Base-by-base conservation (phyloP, 2,329 filamentous ascomycete genomes). In the Xylaria sp. region DNA sequence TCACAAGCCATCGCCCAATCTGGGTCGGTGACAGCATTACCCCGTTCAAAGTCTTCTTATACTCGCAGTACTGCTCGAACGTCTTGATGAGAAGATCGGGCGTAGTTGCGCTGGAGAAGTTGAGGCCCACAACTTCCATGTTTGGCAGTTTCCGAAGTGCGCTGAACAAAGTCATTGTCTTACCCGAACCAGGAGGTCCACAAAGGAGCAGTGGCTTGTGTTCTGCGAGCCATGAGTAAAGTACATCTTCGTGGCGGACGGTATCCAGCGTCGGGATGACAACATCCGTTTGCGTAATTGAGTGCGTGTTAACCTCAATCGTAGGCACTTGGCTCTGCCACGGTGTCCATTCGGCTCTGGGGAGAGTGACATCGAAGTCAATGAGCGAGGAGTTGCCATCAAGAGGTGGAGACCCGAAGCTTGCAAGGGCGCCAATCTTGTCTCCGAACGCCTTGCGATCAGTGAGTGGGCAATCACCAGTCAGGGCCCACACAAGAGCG, bases 121-220 rank as follows among this genome's bases (percentile, higher is more conserved):
- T 99, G 71, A 99, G 90, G 44, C 94, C 94, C 26, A 99, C 95
- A 53, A 97, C 92, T 74, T 99, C 94, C 92, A 99, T 97, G 71
- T 97, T 97, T 2, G 93, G 93, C 53, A 99, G 80, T 74, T 99
- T 99, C 61, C 94, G 88, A 49, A 99, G 84, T 29, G 94, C 94
- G 70, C 93, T 97, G 78, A 99, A 99, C 11, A 99, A 79, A 9
- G 94, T 99, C 94, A 99, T 99, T 4, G 94, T 99, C 79, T 99
- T 99, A 80, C 94, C 94, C 47, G 94, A 99, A 77, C 94, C 94
- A 54, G 94, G 94, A 69, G 94, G 95, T 72, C 94, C 95, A 71
- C 94, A 99, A 16, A 99, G 88, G 48, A 99, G 79, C 17, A 99
- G 80, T 11, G 95, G 94, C 77, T 99, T 99, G 72, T 99, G 94